Percentiles rank a stretch among this genome's conserved stretches.
phyloP scores from a whole-genome alignment of 768 basidiomycete genomes.

The Leccinum imitatum region DNA sequence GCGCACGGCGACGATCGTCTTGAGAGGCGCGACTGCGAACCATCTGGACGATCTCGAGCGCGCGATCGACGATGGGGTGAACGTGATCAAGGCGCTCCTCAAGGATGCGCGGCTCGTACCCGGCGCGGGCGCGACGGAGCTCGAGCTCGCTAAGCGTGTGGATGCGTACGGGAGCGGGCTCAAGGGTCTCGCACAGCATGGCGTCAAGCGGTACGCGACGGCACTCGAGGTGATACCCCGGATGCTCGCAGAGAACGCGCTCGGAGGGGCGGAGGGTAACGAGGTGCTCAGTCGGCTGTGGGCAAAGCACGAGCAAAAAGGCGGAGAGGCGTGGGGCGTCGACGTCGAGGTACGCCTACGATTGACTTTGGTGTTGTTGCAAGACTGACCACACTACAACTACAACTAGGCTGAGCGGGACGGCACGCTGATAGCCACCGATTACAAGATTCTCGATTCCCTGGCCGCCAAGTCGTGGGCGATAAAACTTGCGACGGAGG shows the following conservation, averaged over 20 bases:
- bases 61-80: constrained; percentile 95
- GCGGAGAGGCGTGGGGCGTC: constrained; percentile 77
- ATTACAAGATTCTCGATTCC: constrained; percentile 79
- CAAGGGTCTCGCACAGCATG: constrained; percentile 91
- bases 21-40: constrained; percentile 94
- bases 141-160: constrained; percentile 85
- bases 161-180: constrained; percentile 85
- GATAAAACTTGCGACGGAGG: constrained; percentile 86
- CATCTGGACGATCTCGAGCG: constrained; percentile 94
- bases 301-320: constrained; percentile 83
- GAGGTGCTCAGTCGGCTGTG: constrained; percentile 87
- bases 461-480: constrained; percentile 90
- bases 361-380: background rate
- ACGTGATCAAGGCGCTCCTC: constrained; percentile 89
- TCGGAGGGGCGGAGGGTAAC: constrained; percentile 88
- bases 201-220: constrained; percentile 83
- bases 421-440: constrained; percentile 65
- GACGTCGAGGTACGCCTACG: constrained; percentile 73
- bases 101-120: constrained; percentile 90
- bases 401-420: constrained; percentile 70
- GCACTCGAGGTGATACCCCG: constrained; percentile 92
- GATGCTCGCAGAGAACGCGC: constrained; percentile 92
- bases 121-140: constrained; percentile 92
- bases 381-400: background rate
- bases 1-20: constrained; percentile 88